phyloP scores from a whole-genome alignment of 805 yeast genomes.

The Starmera quercuum region DNA sequence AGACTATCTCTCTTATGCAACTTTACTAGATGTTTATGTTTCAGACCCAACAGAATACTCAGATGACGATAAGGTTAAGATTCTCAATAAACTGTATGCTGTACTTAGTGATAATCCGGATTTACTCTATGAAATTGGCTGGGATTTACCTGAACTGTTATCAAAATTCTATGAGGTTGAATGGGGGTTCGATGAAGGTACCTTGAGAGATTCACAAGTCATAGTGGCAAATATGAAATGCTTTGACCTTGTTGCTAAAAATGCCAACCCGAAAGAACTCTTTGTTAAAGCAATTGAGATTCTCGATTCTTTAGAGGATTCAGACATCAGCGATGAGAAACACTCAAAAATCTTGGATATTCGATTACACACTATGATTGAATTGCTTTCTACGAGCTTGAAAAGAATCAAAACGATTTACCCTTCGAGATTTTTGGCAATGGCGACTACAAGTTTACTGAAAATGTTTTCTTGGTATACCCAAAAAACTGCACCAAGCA shows the following conservation, averaged over 20 bases:
- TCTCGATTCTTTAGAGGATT: slow-evolving; percentile 28
- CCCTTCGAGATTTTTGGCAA: slow-evolving; percentile 74
- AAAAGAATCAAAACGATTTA: slow-evolving; percentile 57
- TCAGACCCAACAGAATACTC: slow-evolving; percentile 38
- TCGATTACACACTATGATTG: slow-evolving; percentile 59
- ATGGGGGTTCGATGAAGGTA: slow-evolving; percentile 34
- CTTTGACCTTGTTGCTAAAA: slow-evolving; percentile 55
- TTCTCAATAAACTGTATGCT: slow-evolving; percentile 39
- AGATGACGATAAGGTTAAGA: slow-evolving; percentile 38
- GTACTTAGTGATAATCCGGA: slow-evolving; percentile 39
- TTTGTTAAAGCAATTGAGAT: slow-evolving; percentile 66
- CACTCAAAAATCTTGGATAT: slow-evolving; percentile 23
- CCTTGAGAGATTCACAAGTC: slow-evolving; percentile 15
- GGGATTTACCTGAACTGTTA: slow-evolving; percentile 81
- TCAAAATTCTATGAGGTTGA: slow-evolving; percentile 41
- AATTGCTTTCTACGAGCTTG: slow-evolving; percentile 52
- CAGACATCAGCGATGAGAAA: slow-evolving; percentile 2
- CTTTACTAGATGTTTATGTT: slow-evolving; percentile 58
- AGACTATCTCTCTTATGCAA: slow-evolving; percentile 67
- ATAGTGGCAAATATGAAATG: slow-evolving; percentile 29
- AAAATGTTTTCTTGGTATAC: slow-evolving; percentile 40
- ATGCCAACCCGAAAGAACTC: slow-evolving; percentile 79
- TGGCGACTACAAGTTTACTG: slow-evolving; percentile 54
- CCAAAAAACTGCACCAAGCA: slow-evolving; percentile 23
- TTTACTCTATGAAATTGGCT: slow-evolving; percentile 64